Percentiles rank a stretch among this genome's conserved stretches.
phyloP scores from a whole-genome alignment of 345 rosid species.

The Anastatica hierochuntica region DNA sequence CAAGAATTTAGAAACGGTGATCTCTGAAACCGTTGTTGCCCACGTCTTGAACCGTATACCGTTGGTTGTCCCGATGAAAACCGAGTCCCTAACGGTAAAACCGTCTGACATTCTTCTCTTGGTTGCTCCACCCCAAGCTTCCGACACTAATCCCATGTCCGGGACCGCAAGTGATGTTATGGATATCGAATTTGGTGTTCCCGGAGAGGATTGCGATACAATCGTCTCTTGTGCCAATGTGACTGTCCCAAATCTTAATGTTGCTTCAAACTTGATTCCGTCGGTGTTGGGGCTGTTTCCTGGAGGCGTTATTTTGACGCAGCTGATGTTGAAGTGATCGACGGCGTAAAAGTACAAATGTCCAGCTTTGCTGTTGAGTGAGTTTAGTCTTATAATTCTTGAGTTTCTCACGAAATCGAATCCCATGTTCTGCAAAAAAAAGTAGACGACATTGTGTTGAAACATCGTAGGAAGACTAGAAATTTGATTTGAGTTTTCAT shows the following conservation, averaged over 20 bases:
- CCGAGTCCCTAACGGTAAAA: background rate
- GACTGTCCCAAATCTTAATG: background rate
- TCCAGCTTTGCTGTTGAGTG: constrained; percentile 11
- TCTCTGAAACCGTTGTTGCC: background rate
- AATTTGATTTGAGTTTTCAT: background rate
- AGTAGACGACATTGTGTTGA: no score
- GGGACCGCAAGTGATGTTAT: constrained; percentile 5
- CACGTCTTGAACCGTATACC: constrained; percentile 17
- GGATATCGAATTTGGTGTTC: background rate
- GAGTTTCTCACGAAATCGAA: constrained; percentile 13
- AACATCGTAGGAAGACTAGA: background rate
- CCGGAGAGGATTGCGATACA: constrained; percentile 13
- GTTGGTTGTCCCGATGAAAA: background rate
- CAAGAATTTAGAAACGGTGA: background rate
- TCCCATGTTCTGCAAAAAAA: constrained; percentile 3
- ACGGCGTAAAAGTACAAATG: constrained; percentile 9
- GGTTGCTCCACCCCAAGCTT: constrained; percentile 2
- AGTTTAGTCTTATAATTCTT: background rate
- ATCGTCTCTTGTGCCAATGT: constrained; percentile 12
- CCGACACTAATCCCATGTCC: constrained; percentile 16
- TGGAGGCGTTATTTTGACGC: constrained; percentile 7
- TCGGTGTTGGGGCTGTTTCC: constrained; percentile 18
- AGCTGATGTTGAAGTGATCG: constrained; percentile 5
- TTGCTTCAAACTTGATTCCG: constrained; percentile 12
- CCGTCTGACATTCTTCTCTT: background rate